Evolutionary conservation across 257 asterid genomes (phyloP), one percentile per base, ranked within the genome.

Genomic region (Mitragyna speciosa): DNA sequence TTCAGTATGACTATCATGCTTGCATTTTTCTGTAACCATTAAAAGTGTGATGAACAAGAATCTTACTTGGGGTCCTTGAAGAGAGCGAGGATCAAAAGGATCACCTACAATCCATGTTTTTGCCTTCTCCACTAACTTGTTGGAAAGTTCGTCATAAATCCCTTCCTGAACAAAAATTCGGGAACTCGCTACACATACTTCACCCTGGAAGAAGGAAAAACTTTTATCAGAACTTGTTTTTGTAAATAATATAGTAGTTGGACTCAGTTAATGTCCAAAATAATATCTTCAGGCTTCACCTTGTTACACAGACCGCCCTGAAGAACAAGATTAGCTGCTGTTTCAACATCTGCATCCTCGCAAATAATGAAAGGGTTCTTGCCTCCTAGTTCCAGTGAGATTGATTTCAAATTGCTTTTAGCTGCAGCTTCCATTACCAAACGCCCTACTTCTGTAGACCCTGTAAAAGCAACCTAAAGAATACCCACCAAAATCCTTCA

Each of bases 111-210:
- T 89, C 87, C 91, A 87, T 41, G 81, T 31, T 79, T 91, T 84
- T 41, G 82, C 88, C 80, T 91, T 92, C 85, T 89, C 95, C 30
- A 69, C 84, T 77, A 91, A 78, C 82, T 88, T 92, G 54, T 24
- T 70, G 12, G 87, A 28, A 81, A 94, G 87, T 59, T 84, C 61
- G 26, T 93, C 93, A 70, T 89, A 88, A 67, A 93, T 89, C 78
- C 90, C 94, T 87, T 93, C 94, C 75, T 94, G 98, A 80, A 94
- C 88, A 65, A 90, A 92, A 31, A 91, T 88, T 12, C 98, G 93
- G 45, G 97, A 87, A 67, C 96, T 92, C 56, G 97, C 95, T 10
- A 90, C 91, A 22, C 98, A 94, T 31, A 92, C 68, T 82, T 94
- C 97, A 8, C 98, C 98, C 97, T 93, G 85, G 16, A 79, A 72